Evolutionary conservation across 2,329 filamentous ascomycete genomes (phyloP), one percentile per base, ranked within the genome.

Genomic region (Aspergillus texensis): DNA sequence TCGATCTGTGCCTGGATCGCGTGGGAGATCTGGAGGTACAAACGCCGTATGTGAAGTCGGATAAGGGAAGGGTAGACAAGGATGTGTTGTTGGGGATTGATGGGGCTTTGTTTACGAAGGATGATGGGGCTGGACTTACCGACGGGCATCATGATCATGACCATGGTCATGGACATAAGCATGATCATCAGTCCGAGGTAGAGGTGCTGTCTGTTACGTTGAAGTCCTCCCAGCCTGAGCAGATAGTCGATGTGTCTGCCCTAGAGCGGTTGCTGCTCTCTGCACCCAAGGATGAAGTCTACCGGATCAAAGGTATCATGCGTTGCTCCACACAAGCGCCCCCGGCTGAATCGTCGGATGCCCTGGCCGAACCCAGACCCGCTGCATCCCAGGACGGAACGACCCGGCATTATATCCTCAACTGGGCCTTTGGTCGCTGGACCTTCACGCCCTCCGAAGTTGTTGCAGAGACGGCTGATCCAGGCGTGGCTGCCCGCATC

Each of bases 361-460:
- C 79, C 57, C 70, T 77, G 8, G 68, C 74, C 16, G 68, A 73
- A 10, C 65, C 68, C 46, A 69, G 60, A 12, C 62, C 58, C 16
- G 60, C 54, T 39, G 36, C 54, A 5, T 57, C 55, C 9, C 88
- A 11, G 1, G 58, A 66, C 28, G 61, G 62, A 1, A 16, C 58
- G 1, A 78, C 77, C 2, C 73, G 78, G 19, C 84, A 91, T 61
- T 97, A 95, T 75, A 97, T 99, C 52, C 85, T 99, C 64, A 99
- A 99, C 77, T 99, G 95, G 95, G 95, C 95, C 0, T 99, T 99
- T 79, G 93, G 93, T 0, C 86, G 95, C 34, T 99, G 95, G 94
- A 96, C 89, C 0, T 97, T 94, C 74, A 96, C 93, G 1, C 83
- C 86, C 6, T 77, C 75, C 2, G 67, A 71, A 1, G 80, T 89